Evolutionary conservation across 2,329 filamentous ascomycete genomes (phyloP).

Genomic region (Davidsoniella eucalypti): DNA sequence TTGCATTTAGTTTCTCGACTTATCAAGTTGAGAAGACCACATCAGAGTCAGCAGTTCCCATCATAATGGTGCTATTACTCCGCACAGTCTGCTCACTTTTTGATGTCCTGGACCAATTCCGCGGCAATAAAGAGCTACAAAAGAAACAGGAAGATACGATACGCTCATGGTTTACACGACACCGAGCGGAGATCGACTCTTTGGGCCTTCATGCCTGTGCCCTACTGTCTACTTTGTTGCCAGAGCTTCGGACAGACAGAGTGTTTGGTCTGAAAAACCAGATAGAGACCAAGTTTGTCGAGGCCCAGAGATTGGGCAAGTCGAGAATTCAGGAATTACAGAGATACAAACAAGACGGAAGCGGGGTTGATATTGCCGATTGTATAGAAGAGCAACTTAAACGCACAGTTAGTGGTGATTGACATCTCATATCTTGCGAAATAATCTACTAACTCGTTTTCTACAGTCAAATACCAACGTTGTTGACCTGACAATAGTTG

Average conservation of each 20-base stretch:
- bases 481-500: conserved; percentile 42
- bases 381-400: conserved; percentile 51
- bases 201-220: conserved; percentile 35
- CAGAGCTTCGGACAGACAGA: conserved; percentile 58
- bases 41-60: no score
- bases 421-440: not conserved
- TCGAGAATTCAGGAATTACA: conserved; percentile 45
- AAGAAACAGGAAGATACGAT: conserved; percentile 25
- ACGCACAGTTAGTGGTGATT: conserved; percentile 32
- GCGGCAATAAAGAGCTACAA: conserved; percentile 17
- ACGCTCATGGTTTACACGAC: conserved; percentile 49
- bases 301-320: conserved; percentile 46
- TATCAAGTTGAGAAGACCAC: no score
- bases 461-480: not conserved
- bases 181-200: conserved; percentile 41
- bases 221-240: conserved; percentile 59
- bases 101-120: conserved; percentile 41
- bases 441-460: not conserved
- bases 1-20: no score
- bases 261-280: conserved; percentile 55
- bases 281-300: conserved; percentile 50
- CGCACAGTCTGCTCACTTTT: conserved; percentile 58
- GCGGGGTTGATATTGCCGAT: conserved; percentile 49
- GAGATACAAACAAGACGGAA: conserved; percentile 40
- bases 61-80: conserved; percentile 50